Percentiles rank a stretch among this genome's conserved stretches.
Conservation (phyloP, 768 basidiomycete genomes). For the Tulasnella sp. region DNA sequence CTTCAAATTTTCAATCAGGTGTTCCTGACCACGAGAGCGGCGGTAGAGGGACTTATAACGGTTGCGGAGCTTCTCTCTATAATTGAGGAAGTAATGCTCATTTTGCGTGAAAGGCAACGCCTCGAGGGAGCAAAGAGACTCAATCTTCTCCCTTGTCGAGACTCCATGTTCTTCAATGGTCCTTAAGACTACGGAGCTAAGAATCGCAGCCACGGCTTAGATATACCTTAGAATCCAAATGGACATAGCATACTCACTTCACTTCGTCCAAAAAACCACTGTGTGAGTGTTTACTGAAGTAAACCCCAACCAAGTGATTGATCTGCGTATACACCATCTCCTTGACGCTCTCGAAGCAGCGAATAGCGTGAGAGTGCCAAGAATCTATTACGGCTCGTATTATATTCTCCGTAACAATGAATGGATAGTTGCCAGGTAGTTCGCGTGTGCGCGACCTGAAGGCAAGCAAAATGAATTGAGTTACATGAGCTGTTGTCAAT, state of each 20-base stretch:
- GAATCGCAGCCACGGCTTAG: too few relatives aligned
- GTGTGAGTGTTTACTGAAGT: constrained; percentile 1
- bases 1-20: neutral
- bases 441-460: constrained; percentile 57
- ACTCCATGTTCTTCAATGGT: neutral
- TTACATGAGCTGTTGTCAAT: neutral
- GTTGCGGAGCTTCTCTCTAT: constrained; percentile 2
- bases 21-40: neutral
- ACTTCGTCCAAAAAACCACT: constrained; percentile 1
- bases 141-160: constrained; percentile 2
- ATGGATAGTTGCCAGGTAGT: constrained; percentile 49
- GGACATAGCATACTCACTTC: neutral
- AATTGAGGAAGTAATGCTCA: constrained; percentile 1
- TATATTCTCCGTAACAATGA: constrained; percentile 34
- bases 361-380: constrained; percentile 2
- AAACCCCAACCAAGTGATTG: neutral
- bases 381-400: neutral
- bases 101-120: constrained; percentile 7
- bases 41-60: constrained; percentile 1
- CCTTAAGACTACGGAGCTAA: neutral
- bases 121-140: constrained; percentile 7
- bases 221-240: neutral
- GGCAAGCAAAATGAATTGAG: neutral
- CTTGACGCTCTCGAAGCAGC: constrained; percentile 2
- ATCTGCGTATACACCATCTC: neutral